Conservation (phyloP, 208 protist genomes). For the Leishmania mexicana region DNA sequence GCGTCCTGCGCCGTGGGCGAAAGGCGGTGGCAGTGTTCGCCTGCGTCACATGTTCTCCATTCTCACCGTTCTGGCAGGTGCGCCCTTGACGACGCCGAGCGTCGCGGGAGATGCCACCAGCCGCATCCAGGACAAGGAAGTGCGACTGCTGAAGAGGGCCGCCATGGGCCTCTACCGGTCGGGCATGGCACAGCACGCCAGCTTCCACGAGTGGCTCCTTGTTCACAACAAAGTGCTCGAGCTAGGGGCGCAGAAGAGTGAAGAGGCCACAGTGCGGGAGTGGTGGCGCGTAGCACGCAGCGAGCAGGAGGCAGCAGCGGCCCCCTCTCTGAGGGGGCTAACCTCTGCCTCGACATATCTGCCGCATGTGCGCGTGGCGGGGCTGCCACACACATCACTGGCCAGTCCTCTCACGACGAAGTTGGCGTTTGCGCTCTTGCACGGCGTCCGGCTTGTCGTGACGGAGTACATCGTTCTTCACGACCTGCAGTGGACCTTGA, state of each 20-base stretch:
- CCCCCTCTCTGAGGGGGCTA: background rate
- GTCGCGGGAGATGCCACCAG: background rate
- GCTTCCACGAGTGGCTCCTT: slow-evolving; percentile 37
- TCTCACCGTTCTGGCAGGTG: slow-evolving; percentile 15
- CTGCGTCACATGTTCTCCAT: slow-evolving; percentile 21
- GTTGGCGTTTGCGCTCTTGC: slow-evolving; percentile 9
- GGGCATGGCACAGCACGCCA: slow-evolving; percentile 10
- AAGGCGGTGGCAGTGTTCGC: slow-evolving; percentile 23
- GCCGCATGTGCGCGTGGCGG: slow-evolving; percentile 13
- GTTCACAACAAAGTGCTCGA: slow-evolving; percentile 9
- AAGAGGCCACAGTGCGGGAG: slow-evolving; percentile 14
- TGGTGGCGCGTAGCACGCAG: slow-evolving; percentile 17
- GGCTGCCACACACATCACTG: slow-evolving; percentile 2
- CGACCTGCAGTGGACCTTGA: slow-evolving; percentile 3
- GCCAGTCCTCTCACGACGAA: background rate
- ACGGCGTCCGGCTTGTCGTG: slow-evolving; percentile 18
- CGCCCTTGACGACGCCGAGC: slow-evolving; percentile 2
- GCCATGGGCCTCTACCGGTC: slow-evolving; percentile 9
- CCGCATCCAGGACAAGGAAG: background rate
- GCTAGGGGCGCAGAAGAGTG: background rate
- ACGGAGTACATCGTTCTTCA: slow-evolving; percentile 21
- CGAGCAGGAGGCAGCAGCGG: background rate
- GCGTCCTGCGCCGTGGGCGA: slow-evolving; percentile 5
- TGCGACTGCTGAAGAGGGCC: slow-evolving; percentile 17
- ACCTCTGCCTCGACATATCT: background rate